These are phyloP conservation scores for Cutaneotrichosporon cavernicola DNA, from an alignment of 1,284 basidiomycete genomes.

Conservation along the genomic window DNA sequence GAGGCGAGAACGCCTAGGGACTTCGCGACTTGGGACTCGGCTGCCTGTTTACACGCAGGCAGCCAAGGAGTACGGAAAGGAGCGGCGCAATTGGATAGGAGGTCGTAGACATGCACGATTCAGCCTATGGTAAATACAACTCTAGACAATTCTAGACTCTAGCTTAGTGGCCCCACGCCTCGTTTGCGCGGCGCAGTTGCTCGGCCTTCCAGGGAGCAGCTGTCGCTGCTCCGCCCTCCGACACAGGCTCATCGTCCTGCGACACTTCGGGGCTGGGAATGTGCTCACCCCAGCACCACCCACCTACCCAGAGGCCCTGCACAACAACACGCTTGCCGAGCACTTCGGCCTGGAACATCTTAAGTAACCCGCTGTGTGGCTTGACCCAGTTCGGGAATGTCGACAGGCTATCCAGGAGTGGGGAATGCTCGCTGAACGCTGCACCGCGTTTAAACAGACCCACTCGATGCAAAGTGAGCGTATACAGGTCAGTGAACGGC, in stretches of 20 bases:
- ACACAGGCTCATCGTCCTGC: not conserved
- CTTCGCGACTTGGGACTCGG: too few species aligned
- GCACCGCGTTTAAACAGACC: constrained; percentile 73
- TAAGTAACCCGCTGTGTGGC: constrained; percentile 82
- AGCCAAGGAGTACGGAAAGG: too few species aligned
- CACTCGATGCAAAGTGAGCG: constrained; percentile 75
- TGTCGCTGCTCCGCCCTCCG: constrained; percentile 11
- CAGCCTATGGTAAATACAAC: not conserved
- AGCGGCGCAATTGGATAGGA: not conserved
- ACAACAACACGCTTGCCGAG: constrained; percentile 93
- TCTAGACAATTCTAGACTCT: not conserved
- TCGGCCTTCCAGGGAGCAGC: constrained; percentile 16
- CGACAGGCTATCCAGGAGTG: constrained; percentile 82
- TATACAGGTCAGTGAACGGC: constrained; percentile 65
- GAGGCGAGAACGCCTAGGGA: too few species aligned
- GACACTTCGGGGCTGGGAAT: constrained; percentile 18
- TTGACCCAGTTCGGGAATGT: constrained; percentile 84
- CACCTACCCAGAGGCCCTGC: constrained; percentile 88
- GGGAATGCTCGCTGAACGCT: constrained; percentile 88
- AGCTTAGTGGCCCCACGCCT: constrained; percentile 7
- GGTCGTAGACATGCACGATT: not conserved
- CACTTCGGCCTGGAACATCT: constrained; percentile 98
- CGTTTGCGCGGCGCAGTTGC: constrained; percentile 1
- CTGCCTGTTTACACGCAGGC: too few species aligned
- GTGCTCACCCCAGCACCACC: constrained; percentile 52